Conservation (phyloP, 2,329 filamentous ascomycete species). For the Paraphoma chrysanthemicola region DNA sequence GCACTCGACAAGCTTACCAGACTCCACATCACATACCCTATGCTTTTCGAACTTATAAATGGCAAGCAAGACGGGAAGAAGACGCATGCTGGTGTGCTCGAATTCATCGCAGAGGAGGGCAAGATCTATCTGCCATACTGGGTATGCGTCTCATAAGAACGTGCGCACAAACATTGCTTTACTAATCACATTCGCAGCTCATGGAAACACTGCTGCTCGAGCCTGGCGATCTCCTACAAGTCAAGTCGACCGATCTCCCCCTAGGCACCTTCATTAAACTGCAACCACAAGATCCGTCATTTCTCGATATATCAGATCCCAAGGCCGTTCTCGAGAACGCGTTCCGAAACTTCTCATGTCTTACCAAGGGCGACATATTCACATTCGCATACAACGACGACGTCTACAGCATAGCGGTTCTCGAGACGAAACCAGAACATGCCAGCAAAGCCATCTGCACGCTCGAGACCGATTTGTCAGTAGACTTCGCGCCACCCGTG, state of each 20-base stretch:
- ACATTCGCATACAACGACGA: slow-evolving; percentile 97
- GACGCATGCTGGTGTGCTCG: slow-evolving; percentile 92
- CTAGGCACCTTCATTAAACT: slow-evolving; percentile 94
- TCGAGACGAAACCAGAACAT: slow-evolving; percentile 89
- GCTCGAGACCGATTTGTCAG: slow-evolving; percentile 93
- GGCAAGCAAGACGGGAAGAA: slow-evolving; percentile 84
- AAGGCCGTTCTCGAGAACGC: slow-evolving; percentile 97
- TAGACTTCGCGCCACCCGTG: slow-evolving; percentile 93
- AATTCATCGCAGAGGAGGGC: slow-evolving; percentile 97
- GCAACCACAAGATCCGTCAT: slow-evolving; percentile 89
- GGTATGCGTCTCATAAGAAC: slow-evolving; percentile 58
- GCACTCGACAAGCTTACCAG: slow-evolving; percentile 96
- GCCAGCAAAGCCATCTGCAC: slow-evolving; percentile 88
- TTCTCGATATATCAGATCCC: slow-evolving; percentile 95
- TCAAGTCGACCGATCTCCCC: slow-evolving; percentile 92
- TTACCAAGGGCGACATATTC: slow-evolving; percentile 93
- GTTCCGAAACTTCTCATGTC: slow-evolving; percentile 92
- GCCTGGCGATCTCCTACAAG: slow-evolving; percentile 90
- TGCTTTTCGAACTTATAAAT: slow-evolving; percentile 96
- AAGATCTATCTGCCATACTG: slow-evolving; percentile 95
- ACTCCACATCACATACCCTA: slow-evolving; percentile 94
- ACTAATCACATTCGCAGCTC: slow-evolving; percentile 64
- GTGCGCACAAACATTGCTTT: background rate
- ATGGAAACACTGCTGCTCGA: slow-evolving; percentile 92
- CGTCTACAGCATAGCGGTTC: slow-evolving; percentile 87